Conservation (phyloP, 176 grass and related monocot species). For the Aegilops tauschii region DNA sequence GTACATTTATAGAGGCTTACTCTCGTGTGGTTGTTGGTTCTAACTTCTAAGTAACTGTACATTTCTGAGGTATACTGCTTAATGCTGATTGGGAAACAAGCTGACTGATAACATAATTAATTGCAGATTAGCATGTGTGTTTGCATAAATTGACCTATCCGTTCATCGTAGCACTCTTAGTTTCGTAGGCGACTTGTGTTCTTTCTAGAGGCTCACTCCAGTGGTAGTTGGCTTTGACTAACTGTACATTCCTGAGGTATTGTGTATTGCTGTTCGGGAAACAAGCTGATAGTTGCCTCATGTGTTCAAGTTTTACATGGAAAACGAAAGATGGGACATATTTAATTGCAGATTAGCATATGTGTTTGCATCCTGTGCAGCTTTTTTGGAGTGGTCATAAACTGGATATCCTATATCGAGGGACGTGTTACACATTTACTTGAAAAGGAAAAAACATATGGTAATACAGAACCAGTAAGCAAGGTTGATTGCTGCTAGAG, state of each 20-base stretch:
- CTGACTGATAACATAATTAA: no score
- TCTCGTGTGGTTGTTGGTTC: slow-evolving; percentile 1
- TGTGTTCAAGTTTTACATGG: slow-evolving; percentile 18
- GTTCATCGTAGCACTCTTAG: background rate
- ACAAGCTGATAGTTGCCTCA: background rate
- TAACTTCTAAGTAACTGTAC: slow-evolving; percentile 4
- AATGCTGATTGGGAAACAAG: no score
- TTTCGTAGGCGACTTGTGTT: background rate
- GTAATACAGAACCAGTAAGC: background rate
- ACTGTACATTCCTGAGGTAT: background rate
- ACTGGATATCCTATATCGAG: background rate
- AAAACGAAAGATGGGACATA: background rate
- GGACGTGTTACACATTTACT: background rate
- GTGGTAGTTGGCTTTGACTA: slow-evolving; percentile 38
- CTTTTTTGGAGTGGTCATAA: background rate
- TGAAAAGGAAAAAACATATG: background rate
- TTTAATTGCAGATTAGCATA: background rate
- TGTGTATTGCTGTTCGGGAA: slow-evolving; percentile 12
- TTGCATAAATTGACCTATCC: no score
- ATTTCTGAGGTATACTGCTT: no score
- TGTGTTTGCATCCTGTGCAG: background rate
- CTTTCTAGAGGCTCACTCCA: background rate
- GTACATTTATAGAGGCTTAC: no score
- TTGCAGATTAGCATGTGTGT: no score
- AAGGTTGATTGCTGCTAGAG: no score